These are phyloP conservation scores for Bretschneidera sinensis DNA, from an alignment of 345 rosid genomes.

Conservation along the genomic window DNA sequence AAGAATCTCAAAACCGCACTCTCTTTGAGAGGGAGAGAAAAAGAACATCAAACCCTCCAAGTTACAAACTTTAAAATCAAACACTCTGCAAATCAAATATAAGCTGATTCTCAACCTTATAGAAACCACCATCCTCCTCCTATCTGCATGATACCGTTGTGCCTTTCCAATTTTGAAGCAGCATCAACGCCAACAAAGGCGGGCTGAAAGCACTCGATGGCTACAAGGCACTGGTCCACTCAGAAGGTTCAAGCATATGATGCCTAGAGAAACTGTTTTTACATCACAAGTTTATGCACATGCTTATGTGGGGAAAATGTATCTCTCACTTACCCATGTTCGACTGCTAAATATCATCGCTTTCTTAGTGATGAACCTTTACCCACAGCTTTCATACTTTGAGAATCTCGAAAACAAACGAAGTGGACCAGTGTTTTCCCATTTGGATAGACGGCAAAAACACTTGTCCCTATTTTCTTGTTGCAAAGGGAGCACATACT, in stretches of 20 bases:
- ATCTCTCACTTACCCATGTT: too few relatives aligned
- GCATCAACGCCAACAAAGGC: too few relatives aligned
- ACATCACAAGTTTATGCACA: not conserved
- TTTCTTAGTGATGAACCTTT: conserved; percentile 57
- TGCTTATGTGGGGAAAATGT: not conserved
- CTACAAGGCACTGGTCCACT: not conserved
- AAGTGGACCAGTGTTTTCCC: conserved; percentile 89
- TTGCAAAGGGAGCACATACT: conserved; percentile 86
- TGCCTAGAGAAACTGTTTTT: not conserved
- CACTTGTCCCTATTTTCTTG: conserved; percentile 94
- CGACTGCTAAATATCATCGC: conserved; percentile 39
- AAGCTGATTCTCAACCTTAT: too few relatives aligned
- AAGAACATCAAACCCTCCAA: not conserved
- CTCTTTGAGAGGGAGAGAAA: not conserved
- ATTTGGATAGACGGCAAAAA: conserved; percentile 88
- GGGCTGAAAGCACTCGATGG: not conserved
- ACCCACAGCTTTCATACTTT: conserved; percentile 79
- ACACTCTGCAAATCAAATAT: too few relatives aligned
- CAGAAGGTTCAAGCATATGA: too few relatives aligned
- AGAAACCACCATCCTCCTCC: not conserved
- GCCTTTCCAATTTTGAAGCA: not conserved
- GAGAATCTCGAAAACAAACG: conserved; percentile 91
- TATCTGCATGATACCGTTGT: not conserved
- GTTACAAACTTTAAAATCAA: too few relatives aligned
- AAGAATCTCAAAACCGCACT: not conserved